Conservation (phyloP, 1,284 basidiomycete genomes). For the Leccinum proliferum region DNA sequence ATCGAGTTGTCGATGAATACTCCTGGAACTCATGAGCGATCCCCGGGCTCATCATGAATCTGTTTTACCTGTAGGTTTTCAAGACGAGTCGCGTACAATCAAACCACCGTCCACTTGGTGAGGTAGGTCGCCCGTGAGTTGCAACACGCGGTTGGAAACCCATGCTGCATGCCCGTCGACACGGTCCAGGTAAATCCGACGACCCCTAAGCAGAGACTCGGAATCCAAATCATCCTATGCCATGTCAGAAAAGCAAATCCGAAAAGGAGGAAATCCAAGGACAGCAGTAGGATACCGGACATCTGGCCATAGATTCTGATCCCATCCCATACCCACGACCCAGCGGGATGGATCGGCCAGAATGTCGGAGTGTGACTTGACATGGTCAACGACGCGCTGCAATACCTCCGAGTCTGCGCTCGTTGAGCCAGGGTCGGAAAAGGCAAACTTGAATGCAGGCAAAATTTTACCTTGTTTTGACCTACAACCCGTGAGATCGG, state of each 20-base stretch:
- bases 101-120: slow-evolving; percentile 67
- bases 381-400: slow-evolving; percentile 55
- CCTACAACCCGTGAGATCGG: slow-evolving; percentile 55
- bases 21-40: slow-evolving; percentile 33
- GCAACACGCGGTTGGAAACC: slow-evolving; percentile 71
- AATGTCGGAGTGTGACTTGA: slow-evolving; percentile 52
- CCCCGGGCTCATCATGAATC: not conserved
- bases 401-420: slow-evolving; percentile 47
- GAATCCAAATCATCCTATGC: slow-evolving; percentile 53
- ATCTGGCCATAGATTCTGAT: slow-evolving; percentile 76
- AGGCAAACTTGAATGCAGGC: not conserved
- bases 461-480: slow-evolving; percentile 49
- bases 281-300: slow-evolving; percentile 77
- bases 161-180: slow-evolving; percentile 84
- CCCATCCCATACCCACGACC: slow-evolving; percentile 91
- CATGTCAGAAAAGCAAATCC: not conserved
- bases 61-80: slow-evolving; percentile 65
- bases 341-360: slow-evolving; percentile 51
- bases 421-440: slow-evolving; percentile 1
- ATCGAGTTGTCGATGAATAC: slow-evolving; percentile 73
- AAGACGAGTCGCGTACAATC: slow-evolving; percentile 60
- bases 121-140: slow-evolving; percentile 52
- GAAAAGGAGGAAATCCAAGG: slow-evolving; percentile 19
- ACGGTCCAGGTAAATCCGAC: slow-evolving; percentile 66
- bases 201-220: slow-evolving; percentile 57